These are phyloP conservation scores for Tilletia setariae DNA, from an alignment of 1,284 basidiomycete species.

Conservation along the genomic window DNA sequence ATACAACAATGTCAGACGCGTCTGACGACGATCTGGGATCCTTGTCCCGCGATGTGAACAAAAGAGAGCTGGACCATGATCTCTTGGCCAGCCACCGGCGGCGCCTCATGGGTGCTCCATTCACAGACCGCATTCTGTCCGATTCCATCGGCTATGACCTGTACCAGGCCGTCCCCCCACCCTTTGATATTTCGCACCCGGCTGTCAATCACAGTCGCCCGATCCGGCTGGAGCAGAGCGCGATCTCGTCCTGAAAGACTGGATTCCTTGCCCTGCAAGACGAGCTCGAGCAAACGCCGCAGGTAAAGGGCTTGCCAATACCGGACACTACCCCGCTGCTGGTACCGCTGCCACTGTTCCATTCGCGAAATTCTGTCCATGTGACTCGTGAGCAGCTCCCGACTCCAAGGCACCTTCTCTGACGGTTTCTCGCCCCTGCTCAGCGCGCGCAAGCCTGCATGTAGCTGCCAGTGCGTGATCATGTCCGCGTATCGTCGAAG, in stretches of 20 bases:
- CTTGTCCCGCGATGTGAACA: constrained; percentile 26
- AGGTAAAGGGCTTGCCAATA: constrained; percentile 32
- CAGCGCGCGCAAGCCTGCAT: constrained; percentile 62
- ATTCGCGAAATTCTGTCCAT: constrained; percentile 34
- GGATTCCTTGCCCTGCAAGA: not conserved
- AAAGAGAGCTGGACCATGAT: constrained; percentile 22
- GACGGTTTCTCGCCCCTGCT: constrained; percentile 4
- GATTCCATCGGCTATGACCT: constrained; percentile 29
- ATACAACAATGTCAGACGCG: constrained; percentile 14
- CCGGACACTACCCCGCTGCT: constrained; percentile 25
- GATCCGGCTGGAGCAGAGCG: constrained; percentile 18
- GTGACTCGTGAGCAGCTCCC: constrained; percentile 17
- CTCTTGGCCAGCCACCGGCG: constrained; percentile 19
- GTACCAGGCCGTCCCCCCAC: constrained; percentile 21
- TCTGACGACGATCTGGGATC: constrained; percentile 24
- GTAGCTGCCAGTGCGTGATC: constrained; percentile 90
- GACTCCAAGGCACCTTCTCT: constrained; percentile 11
- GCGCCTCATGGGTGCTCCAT: constrained; percentile 21
- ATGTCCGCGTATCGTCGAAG: constrained; percentile 81
- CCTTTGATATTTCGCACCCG: constrained; percentile 28
- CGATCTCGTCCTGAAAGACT: not conserved
- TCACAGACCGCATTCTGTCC: constrained; percentile 29
- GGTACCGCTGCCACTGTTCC: constrained; percentile 28
- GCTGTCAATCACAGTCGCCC: constrained; percentile 26
- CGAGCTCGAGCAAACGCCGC: constrained; percentile 22